These are phyloP conservation scores for Diplodia seriata DNA, from an alignment of 2,329 filamentous ascomycete species.

Conservation along the genomic window DNA sequence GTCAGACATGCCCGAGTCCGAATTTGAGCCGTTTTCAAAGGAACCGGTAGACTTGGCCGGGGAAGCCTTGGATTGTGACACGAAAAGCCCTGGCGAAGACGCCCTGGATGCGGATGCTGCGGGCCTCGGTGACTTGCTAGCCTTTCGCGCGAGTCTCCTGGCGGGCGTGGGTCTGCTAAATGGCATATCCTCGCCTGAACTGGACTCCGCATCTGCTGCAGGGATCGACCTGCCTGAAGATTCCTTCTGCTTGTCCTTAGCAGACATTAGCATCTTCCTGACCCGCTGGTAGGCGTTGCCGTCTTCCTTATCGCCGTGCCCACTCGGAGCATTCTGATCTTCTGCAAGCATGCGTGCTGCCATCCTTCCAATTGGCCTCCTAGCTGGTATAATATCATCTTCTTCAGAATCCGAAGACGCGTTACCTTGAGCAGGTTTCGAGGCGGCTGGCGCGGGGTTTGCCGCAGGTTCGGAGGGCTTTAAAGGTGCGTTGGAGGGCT, in stretches of 20 bases:
- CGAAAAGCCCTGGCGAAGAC: slow-evolving; percentile 63
- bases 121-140: neutral
- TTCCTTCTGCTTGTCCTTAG: slow-evolving; percentile 37
- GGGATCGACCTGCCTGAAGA: slow-evolving; percentile 26
- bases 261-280: slow-evolving; percentile 53
- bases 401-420: slow-evolving; percentile 35
- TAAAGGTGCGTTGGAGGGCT: neutral
- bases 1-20: slow-evolving; percentile 55
- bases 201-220: slow-evolving; percentile 28
- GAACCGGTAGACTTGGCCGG: slow-evolving; percentile 46
- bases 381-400: slow-evolving; percentile 41
- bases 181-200: slow-evolving; percentile 35
- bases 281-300: slow-evolving; percentile 53
- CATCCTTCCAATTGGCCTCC: slow-evolving; percentile 66
- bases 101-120: slow-evolving; percentile 39
- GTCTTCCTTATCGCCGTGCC: slow-evolving; percentile 38
- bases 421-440: neutral
- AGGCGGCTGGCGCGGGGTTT: neutral
- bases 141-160: neutral
- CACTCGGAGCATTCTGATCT: slow-evolving; percentile 33
- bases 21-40: slow-evolving; percentile 39
- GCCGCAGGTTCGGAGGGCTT: slow-evolving; percentile 12
- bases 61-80: slow-evolving; percentile 54
- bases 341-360: slow-evolving; percentile 65
- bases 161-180: slow-evolving; percentile 1